These are phyloP conservation scores for Eutypa lata DNA, from an alignment of 2,329 filamentous ascomycete species.

Conservation along the genomic window DNA sequence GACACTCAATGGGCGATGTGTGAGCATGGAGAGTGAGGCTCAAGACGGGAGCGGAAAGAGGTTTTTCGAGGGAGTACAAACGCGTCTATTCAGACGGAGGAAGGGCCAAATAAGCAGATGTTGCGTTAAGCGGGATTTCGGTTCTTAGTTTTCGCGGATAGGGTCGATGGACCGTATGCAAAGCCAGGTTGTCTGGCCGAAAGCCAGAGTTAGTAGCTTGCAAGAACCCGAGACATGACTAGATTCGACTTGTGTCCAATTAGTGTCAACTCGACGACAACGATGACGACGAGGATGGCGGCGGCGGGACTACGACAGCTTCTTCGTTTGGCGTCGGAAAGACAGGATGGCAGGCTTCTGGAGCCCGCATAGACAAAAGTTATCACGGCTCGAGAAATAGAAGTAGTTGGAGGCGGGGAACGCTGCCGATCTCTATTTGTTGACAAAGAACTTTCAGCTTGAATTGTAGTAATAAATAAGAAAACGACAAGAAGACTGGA, in stretches of 20 bases:
- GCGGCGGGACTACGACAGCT: constrained; percentile 9
- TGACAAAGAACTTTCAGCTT: background rate
- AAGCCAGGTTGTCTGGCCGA: constrained; percentile 33
- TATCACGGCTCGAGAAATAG: background rate
- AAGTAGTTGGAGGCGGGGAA: background rate
- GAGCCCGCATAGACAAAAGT: background rate
- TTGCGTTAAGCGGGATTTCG: constrained; percentile 13
- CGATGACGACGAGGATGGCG: constrained; percentile 2
- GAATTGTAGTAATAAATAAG: background rate
- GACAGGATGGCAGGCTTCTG: background rate
- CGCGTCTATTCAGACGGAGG: constrained; percentile 17
- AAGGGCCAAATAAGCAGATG: constrained; percentile 10
- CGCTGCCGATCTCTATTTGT: background rate
- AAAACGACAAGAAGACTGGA: background rate
- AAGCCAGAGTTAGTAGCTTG: constrained; percentile 37
- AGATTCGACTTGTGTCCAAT: constrained; percentile 18
- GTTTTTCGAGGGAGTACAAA: constrained; percentile 16
- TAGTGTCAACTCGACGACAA: constrained; percentile 16
- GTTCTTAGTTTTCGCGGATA: constrained; percentile 10
- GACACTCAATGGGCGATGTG: constrained; percentile 24
- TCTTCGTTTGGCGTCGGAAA: background rate
- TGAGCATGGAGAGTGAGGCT: constrained; percentile 29
- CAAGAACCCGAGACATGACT: constrained; percentile 37
- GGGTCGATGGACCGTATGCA: constrained; percentile 22
- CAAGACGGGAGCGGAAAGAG: constrained; percentile 10